A percentile compares a stretch with the other conserved stretches of the same genome.
phyloP scores from a whole-genome alignment of 495 filamentous ascomycete genomes.

The Parmelia sp. region DNA sequence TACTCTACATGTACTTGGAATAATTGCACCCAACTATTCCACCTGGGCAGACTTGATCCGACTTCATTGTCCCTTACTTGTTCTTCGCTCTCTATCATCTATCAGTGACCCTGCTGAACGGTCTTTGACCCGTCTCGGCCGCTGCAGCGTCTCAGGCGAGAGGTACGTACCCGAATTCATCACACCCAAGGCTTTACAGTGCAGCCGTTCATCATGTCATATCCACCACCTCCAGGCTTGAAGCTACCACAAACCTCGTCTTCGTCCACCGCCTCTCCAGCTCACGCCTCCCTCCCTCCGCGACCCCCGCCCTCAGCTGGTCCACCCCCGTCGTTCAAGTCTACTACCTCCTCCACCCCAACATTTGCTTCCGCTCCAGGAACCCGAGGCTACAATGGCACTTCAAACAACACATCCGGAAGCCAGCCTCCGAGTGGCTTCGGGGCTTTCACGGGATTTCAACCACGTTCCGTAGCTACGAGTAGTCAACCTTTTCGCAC shows the following conservation, averaged over 20 bases:
- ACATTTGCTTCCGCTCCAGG: conserved; percentile 37
- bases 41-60: not conserved
- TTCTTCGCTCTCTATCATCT: not conserved
- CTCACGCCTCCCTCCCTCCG: conserved; percentile 69
- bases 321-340: conserved; percentile 51
- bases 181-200: conserved; percentile 36
- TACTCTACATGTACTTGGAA: no score
- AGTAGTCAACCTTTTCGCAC: conserved; percentile 38
- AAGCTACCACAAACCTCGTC: conserved; percentile 36
- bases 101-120: not conserved
- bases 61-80: not conserved
- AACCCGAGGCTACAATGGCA: conserved; percentile 27
- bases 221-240: conserved; percentile 87
- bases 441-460: conserved; percentile 50
- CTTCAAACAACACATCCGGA: conserved; percentile 30
- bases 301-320: conserved; percentile 67
- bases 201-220: conserved; percentile 87
- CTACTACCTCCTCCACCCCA: conserved; percentile 46
- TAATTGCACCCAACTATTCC: not conserved
- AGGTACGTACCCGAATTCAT: conserved; percentile 52
- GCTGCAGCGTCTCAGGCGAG: conserved; percentile 42
- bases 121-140: conserved; percentile 22
- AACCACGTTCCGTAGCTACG: conserved; percentile 56
- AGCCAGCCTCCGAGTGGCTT: conserved; percentile 32
- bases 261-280: conserved; percentile 39